A percentile compares a stretch with the other conserved stretches of the same genome.
Evolutionary conservation across 2,329 filamentous ascomycete genomes (phyloP).

Genomic region (Fusarium marasasianum): DNA sequence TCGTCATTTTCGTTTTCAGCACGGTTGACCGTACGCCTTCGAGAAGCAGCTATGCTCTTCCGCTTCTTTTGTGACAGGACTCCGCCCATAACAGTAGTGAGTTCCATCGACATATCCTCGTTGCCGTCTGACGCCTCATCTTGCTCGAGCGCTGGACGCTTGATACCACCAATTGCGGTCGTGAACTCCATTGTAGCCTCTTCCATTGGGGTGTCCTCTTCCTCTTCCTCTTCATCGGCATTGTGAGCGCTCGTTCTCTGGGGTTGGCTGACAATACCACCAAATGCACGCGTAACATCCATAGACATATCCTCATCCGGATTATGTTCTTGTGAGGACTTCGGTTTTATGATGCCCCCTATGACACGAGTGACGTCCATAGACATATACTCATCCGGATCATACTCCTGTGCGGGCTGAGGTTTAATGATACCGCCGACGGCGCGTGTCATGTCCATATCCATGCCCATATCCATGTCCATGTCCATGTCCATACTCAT

Average conservation of each 20-base stretch:
- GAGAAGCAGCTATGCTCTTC: constrained; percentile 34
- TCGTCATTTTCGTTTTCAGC: constrained; percentile 42
- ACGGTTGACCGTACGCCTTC: constrained; percentile 42
- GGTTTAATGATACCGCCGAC: constrained; percentile 63
- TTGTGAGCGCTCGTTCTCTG: constrained; percentile 1
- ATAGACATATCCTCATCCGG: constrained; percentile 82
- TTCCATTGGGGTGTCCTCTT: constrained; percentile 50
- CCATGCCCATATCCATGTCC: constrained; percentile 40
- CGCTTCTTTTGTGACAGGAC: constrained; percentile 53
- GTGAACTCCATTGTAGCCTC: constrained; percentile 81
- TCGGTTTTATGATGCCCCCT: constrained; percentile 60
- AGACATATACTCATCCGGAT: constrained; percentile 75
- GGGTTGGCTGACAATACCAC: constrained; percentile 71
- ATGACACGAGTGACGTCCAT: constrained; percentile 91
- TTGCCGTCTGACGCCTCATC: constrained; percentile 56
- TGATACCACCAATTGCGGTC: constrained; percentile 78
- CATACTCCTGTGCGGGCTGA: constrained; percentile 53
- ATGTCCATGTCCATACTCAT: constrained; percentile 58
- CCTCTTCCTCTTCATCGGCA: constrained; percentile 41
- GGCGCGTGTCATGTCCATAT: constrained; percentile 57
- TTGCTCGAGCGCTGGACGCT: constrained; percentile 46
- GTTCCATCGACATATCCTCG: constrained; percentile 82
- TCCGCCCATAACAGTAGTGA: constrained; percentile 72
- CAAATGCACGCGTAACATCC: constrained; percentile 88
- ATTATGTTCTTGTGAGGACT: constrained; percentile 53